Conservation (phyloP, 441 rosid genomes). For the Hypseocharis bilobata region DNA sequence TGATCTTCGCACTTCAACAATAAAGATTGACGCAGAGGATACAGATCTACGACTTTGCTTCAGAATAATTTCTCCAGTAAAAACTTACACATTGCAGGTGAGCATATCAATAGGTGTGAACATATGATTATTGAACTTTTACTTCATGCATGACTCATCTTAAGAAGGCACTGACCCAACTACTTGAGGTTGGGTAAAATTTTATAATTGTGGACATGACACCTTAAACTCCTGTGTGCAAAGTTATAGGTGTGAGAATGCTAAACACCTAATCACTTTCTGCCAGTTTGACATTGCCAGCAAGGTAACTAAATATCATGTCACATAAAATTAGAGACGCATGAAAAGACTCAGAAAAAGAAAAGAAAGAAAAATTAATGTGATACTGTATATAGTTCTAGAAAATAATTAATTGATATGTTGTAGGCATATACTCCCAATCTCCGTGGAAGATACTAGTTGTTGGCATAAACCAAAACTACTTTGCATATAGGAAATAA, state of each 20-base stretch:
- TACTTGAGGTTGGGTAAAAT: constrained; percentile 8
- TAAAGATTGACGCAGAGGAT: constrained; percentile 76
- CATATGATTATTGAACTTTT: constrained; percentile 6
- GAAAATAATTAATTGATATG: not conserved
- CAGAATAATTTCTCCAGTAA: constrained; percentile 71
- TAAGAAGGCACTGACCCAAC: constrained; percentile 6
- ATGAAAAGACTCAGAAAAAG: too few species aligned
- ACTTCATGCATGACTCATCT: not conserved
- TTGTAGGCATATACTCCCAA: not conserved
- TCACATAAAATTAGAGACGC: too few species aligned
- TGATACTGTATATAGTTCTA: too few species aligned
- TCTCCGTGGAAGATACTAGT: not conserved
- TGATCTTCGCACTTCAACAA: constrained; percentile 58
- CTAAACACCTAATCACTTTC: not conserved
- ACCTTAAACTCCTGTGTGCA: not conserved
- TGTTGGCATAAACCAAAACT: not conserved
- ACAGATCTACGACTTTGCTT: constrained; percentile 74
- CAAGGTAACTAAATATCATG: not conserved
- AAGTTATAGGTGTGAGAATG: not conserved
- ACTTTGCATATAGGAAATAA: not conserved
- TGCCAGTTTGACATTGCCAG: not conserved
- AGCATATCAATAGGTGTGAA: constrained; percentile 19
- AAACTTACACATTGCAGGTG: constrained; percentile 79
- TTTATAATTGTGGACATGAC: not conserved
- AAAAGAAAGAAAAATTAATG: too few species aligned